phyloP scores from a whole-genome alignment of 345 rosid genomes.

The Euphorbia lathyris region DNA sequence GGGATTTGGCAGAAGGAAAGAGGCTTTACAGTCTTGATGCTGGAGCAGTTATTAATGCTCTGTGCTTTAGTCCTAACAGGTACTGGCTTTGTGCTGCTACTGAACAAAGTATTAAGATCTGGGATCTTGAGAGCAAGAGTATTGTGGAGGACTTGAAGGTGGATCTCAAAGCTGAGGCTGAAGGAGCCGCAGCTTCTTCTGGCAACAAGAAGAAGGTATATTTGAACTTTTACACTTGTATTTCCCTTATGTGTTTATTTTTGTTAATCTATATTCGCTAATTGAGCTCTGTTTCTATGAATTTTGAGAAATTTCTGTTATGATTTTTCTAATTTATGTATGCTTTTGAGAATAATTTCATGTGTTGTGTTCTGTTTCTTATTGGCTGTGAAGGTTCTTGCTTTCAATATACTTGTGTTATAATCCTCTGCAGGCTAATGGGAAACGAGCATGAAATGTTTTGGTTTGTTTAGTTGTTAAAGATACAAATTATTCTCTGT shows the following conservation, averaged over 20 bases:
- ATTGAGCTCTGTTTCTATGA: background rate
- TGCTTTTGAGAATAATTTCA: no score
- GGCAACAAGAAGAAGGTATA: constrained; percentile 63
- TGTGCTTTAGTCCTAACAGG: constrained; percentile 97
- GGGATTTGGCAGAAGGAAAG: constrained; percentile 99
- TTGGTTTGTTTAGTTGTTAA: background rate
- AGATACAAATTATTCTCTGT: no score
- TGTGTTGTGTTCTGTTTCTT: no score
- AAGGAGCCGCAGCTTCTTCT: constrained; percentile 49
- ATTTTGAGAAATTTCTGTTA: no score
- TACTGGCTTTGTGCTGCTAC: constrained; percentile 99
- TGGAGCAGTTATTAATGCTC: constrained; percentile 64
- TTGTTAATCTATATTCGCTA: background rate
- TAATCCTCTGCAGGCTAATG: background rate
- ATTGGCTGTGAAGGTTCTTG: no score
- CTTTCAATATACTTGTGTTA: background rate
- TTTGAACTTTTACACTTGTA: background rate
- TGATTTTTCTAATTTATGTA: no score
- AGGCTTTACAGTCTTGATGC: constrained; percentile 85
- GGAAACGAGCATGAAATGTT: background rate
- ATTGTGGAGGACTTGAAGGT: constrained; percentile 96
- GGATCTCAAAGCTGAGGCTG: constrained; percentile 93
- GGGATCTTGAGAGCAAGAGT: constrained; percentile 98
- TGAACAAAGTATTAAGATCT: constrained; percentile 87
- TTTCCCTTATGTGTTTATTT: background rate